phyloP scores from a whole-genome alignment of 208 protist genomes.

The Jaenimonas drosophilae region DNA sequence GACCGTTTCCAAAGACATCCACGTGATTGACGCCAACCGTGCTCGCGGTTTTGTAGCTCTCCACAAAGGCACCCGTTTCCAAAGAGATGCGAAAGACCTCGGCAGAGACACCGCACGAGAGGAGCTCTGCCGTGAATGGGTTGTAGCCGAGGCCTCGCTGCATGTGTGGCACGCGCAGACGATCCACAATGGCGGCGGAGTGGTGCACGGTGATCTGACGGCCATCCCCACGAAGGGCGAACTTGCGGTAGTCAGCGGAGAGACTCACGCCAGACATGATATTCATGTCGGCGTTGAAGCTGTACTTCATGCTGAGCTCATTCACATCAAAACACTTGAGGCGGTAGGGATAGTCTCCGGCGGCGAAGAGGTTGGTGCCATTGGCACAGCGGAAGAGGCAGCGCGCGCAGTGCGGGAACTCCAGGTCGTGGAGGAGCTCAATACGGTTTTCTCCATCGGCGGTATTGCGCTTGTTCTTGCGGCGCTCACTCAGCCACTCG shows the following conservation, averaged over 20 bases:
- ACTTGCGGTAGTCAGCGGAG: conserved; percentile 84
- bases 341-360: conserved; percentile 81
- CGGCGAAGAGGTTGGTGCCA: conserved; percentile 77
- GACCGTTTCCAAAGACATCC: conserved; percentile 50
- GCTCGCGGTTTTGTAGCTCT: conserved; percentile 66
- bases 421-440: conserved; percentile 84
- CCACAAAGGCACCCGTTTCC: conserved; percentile 69
- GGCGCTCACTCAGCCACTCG: conserved; percentile 72
- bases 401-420: conserved; percentile 78
- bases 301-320: conserved; percentile 89
- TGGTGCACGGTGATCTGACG: conserved; percentile 81
- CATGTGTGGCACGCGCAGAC: conserved; percentile 73
- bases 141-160: conserved; percentile 77
- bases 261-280: conserved; percentile 75
- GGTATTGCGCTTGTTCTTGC: conserved; percentile 42
- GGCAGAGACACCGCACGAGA: conserved; percentile 59
- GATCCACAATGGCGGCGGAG: conserved; percentile 64
- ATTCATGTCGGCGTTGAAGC: conserved; percentile 83
- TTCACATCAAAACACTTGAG: conserved; percentile 88
- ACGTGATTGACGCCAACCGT: conserved; percentile 51
- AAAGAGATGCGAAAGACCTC: conserved; percentile 81
- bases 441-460: conserved; percentile 52
- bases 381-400: conserved; percentile 72
- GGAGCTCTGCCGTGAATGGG: conserved; percentile 52
- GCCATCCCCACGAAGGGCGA: conserved; percentile 70